Conservation (phyloP, 495 filamentous ascomycete genomes). For the Tuber magnatum region DNA sequence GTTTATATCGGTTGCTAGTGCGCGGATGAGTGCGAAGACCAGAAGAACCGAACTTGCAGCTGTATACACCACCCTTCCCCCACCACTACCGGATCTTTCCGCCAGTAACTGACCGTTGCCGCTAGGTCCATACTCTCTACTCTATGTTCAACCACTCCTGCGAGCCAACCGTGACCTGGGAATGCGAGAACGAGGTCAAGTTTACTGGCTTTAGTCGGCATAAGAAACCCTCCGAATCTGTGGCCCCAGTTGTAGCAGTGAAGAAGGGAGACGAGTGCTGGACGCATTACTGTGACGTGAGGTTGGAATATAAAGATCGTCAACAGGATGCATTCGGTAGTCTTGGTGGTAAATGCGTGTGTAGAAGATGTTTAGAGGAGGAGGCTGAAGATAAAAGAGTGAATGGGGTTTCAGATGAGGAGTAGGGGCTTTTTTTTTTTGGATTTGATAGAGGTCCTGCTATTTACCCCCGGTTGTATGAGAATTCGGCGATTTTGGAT, state of each 20-base stretch:
- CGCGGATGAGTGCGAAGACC: conserved; percentile 53
- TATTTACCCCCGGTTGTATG: background rate
- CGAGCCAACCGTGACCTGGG: conserved; percentile 88
- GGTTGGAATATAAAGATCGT: conserved; percentile 64
- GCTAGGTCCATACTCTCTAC: conserved; percentile 60
- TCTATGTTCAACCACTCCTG: conserved; percentile 88
- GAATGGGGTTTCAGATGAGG: background rate
- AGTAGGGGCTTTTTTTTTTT: background rate
- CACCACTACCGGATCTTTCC: conserved; percentile 56
- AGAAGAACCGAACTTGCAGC: conserved; percentile 51
- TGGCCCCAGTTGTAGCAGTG: conserved; percentile 53
- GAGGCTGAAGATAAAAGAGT: conserved; percentile 23
- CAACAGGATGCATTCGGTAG: conserved; percentile 83
- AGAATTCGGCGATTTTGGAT: background rate
- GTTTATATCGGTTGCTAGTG: conserved; percentile 85
- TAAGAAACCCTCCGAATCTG: conserved; percentile 41
- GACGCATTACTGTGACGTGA: conserved; percentile 91
- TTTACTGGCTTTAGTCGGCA: conserved; percentile 51
- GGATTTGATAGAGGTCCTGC: background rate
- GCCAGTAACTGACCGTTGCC: conserved; percentile 45
- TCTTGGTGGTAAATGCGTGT: conserved; percentile 78
- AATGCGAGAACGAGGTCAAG: conserved; percentile 79
- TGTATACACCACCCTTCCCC: conserved; percentile 49
- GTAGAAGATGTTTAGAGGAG: conserved; percentile 62
- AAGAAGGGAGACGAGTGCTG: conserved; percentile 72